phyloP scores from a whole-genome alignment of 257 asterid genomes.

The Przewalskia tangutica region DNA sequence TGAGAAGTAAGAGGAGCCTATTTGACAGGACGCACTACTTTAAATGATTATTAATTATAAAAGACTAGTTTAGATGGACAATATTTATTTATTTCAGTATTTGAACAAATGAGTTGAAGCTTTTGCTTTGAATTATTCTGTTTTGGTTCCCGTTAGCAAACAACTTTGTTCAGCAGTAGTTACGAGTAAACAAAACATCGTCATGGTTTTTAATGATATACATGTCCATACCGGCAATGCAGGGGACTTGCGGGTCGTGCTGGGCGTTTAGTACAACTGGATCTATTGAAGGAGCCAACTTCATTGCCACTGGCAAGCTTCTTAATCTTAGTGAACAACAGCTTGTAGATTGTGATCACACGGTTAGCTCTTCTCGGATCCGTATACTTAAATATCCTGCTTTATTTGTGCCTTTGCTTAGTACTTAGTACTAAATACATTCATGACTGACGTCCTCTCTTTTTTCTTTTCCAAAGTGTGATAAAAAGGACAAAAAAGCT shows the following conservation, averaged over 20 bases:
- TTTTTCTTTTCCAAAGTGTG: slow-evolving; percentile 33
- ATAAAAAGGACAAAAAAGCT: slow-evolving; percentile 28
- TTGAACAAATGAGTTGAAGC: background rate
- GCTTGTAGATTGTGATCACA: slow-evolving; percentile 77
- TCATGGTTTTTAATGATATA: background rate
- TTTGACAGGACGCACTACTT: background rate
- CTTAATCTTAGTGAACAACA: slow-evolving; percentile 79
- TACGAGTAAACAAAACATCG: background rate
- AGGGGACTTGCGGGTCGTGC: slow-evolving; percentile 87
- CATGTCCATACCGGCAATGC: background rate
- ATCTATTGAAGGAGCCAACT: slow-evolving; percentile 72
- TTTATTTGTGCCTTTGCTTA: background rate
- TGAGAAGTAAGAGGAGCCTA: background rate
- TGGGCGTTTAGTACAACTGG: slow-evolving; percentile 97
- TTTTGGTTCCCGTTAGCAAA: background rate
- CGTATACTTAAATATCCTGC: background rate
- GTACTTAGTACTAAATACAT: background rate
- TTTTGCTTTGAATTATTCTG: background rate
- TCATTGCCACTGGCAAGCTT: slow-evolving; percentile 66
- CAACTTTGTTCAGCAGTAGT: background rate
- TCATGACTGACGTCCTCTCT: background rate
- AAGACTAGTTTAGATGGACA: background rate
- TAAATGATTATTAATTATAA: background rate
- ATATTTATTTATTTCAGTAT: background rate
- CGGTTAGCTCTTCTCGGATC: slow-evolving; percentile 21